These are phyloP conservation scores for Paxillus involutus DNA, from an alignment of 768 basidiomycete species.

Conservation along the genomic window DNA sequence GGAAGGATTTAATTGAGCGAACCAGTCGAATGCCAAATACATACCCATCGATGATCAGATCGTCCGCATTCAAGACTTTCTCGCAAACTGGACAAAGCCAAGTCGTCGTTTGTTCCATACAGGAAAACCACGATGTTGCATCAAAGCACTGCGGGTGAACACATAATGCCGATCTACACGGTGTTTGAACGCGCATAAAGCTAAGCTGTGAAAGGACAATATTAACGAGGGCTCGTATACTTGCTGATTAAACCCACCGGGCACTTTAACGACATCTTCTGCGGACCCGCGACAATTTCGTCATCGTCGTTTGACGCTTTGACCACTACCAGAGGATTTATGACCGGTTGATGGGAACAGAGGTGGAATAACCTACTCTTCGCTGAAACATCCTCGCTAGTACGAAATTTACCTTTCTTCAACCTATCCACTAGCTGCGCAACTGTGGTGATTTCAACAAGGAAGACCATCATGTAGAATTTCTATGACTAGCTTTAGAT, in stretches of 20 bases:
- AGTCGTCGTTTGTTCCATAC: constrained; percentile 96
- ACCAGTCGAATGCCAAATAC: constrained; percentile 15
- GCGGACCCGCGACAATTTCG: constrained; percentile 87
- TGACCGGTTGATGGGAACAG: not conserved
- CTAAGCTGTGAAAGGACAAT: constrained; percentile 56
- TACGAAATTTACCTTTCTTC: constrained; percentile 63
- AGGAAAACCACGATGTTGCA: constrained; percentile 87
- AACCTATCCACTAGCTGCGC: constrained; percentile 68
- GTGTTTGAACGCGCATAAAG: constrained; percentile 79
- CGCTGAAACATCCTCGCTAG: constrained; percentile 60
- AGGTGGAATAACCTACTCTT: constrained; percentile 52
- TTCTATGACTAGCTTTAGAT: constrained; percentile 49
- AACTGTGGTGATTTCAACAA: constrained; percentile 78
- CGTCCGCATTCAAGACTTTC: constrained; percentile 69
- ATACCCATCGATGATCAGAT: constrained; percentile 91
- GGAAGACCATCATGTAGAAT: constrained; percentile 81
- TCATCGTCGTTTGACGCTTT: constrained; percentile 69
- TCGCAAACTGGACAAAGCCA: constrained; percentile 96
- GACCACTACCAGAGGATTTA: constrained; percentile 46
- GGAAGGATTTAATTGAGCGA: not conserved
- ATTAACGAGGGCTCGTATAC: not conserved
- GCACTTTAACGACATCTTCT: constrained; percentile 90
- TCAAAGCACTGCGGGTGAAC: constrained; percentile 96
- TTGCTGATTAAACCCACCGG: constrained; percentile 58
- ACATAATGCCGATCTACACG: constrained; percentile 85